Conservation (phyloP, 805 yeast species). For the Candida argentea region DNA sequence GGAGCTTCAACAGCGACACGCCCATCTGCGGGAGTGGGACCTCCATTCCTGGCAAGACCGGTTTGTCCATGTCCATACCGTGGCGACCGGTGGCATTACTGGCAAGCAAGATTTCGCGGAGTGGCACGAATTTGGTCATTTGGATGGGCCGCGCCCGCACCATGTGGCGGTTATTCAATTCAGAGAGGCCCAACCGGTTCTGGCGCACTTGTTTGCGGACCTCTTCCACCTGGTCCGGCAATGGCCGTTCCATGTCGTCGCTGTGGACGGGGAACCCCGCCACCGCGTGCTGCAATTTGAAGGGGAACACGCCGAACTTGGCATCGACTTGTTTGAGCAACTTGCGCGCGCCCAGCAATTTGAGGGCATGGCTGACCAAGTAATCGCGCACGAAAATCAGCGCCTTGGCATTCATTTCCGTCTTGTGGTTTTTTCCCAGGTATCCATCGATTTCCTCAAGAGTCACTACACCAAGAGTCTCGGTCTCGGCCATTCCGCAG, state of each 20-base stretch:
- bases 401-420: constrained; percentile 47
- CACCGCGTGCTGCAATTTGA: constrained; percentile 70
- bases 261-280: constrained; percentile 48
- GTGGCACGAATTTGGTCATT: constrained; percentile 64
- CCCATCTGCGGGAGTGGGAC: constrained; percentile 69
- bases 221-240: constrained; percentile 27
- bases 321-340: constrained; percentile 64
- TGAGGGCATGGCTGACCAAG: constrained; percentile 70
- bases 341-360: constrained; percentile 62
- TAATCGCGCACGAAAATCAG: constrained; percentile 79
- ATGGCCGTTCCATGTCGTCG: constrained; percentile 15
- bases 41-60: constrained; percentile 63
- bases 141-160: constrained; percentile 66
- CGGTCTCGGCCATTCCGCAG: constrained; percentile 50
- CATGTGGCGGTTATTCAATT: constrained; percentile 70
- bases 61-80: constrained; percentile 59
- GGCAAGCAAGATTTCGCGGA: constrained; percentile 50
- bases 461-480: constrained; percentile 58
- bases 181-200: constrained; percentile 67
- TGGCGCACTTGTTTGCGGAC: constrained; percentile 48
- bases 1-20: constrained; percentile 57
- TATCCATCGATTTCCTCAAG: constrained; percentile 56
- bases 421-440: constrained; percentile 51
- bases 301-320: constrained; percentile 78
- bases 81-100: constrained; percentile 58